Conservation (phyloP, 176 grass and related monocot species). For the Ensete ventricosum region DNA sequence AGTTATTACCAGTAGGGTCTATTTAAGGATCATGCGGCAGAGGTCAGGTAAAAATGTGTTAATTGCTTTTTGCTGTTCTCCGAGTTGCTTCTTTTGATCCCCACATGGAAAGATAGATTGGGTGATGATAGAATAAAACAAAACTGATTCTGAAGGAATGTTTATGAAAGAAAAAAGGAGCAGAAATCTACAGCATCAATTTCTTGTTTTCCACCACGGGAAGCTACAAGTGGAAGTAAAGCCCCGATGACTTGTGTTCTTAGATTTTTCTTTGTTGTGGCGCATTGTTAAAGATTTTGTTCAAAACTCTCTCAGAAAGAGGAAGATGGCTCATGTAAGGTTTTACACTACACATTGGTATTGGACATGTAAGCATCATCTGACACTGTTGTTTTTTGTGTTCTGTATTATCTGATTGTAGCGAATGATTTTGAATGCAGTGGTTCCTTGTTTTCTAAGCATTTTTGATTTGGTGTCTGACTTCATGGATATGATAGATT, state of each 20-base stretch:
- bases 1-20: constrained; percentile 49
- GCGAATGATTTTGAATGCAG: too few species aligned
- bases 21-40: not conserved
- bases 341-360: not conserved
- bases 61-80: not conserved
- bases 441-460: too few species aligned
- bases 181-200: too few species aligned
- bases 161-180: not conserved
- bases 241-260: not conserved
- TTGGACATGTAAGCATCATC: not conserved
- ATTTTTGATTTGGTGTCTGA: too few species aligned
- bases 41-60: not conserved
- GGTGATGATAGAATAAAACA: not conserved
- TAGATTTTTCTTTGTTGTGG: not conserved
- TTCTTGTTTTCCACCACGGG: too few species aligned
- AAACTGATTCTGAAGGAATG: not conserved
- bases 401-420: too few species aligned
- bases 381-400: too few species aligned
- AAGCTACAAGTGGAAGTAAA: too few species aligned
- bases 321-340: not conserved
- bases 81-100: not conserved
- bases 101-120: not conserved
- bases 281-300: not conserved
- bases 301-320: not conserved
- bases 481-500: too few species aligned